These are phyloP conservation scores for Knoxdaviesia capensis DNA, from an alignment of 2,329 filamentous ascomycete genomes.

Conservation along the genomic window DNA sequence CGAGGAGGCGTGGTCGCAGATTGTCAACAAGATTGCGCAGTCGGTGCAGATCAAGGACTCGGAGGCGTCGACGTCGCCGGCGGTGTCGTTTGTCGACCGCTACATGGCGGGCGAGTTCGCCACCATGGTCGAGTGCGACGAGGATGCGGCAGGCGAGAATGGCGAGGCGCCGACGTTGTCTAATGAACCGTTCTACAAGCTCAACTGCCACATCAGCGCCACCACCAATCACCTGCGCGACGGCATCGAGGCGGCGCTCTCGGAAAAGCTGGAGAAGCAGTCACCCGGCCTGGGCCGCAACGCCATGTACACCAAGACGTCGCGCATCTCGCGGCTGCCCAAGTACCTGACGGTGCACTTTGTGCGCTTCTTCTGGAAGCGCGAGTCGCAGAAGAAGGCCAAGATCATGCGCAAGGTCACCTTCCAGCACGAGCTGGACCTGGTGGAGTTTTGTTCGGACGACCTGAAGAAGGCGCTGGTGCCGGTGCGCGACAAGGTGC, in stretches of 20 bases:
- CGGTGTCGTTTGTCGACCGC: conserved; percentile 65
- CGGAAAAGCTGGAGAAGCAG: conserved; percentile 79
- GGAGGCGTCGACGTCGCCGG: conserved; percentile 23
- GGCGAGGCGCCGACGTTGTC: conserved; percentile 50
- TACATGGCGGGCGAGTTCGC: conserved; percentile 75
- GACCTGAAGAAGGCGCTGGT: conserved; percentile 65
- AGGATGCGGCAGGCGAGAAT: conserved; percentile 51
- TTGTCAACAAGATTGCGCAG: conserved; percentile 62
- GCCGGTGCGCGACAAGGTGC: conserved; percentile 89
- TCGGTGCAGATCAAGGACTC: conserved; percentile 44
- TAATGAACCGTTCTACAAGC: conserved; percentile 67
- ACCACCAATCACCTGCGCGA: conserved; percentile 81
- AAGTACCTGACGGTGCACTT: conserved; percentile 96
- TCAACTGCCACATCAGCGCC: conserved; percentile 85
- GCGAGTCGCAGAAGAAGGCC: conserved; percentile 88
- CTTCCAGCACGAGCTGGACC: conserved; percentile 82
- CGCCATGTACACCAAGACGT: conserved; percentile 72
- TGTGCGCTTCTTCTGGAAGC: conserved; percentile 95
- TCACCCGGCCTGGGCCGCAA: conserved; percentile 61
- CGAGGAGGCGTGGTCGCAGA: conserved; percentile 95
- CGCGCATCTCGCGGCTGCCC: conserved; percentile 73
- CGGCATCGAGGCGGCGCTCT: conserved; percentile 62
- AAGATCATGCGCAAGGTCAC: conserved; percentile 99
- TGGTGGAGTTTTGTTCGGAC: conserved; percentile 88
- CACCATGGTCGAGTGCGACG: conserved; percentile 64